Percentiles rank a stretch among this genome's conserved stretches.
Conservation (phyloP, 768 basidiomycete species). For the Pleurotus pulmonarius region DNA sequence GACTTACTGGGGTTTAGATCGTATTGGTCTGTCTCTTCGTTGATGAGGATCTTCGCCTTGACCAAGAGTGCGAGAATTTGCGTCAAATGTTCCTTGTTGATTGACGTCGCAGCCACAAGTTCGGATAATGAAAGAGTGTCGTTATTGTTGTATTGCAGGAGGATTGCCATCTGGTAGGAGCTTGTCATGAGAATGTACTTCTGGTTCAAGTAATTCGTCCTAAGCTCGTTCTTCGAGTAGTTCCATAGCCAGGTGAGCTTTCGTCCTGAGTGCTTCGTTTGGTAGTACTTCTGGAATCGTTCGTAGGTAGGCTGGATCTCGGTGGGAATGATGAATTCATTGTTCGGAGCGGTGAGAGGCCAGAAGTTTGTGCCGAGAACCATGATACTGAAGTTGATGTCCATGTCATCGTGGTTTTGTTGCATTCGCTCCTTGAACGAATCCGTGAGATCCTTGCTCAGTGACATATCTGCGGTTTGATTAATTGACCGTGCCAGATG, state of each 20-base stretch:
- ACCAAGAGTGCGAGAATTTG: constrained; percentile 69
- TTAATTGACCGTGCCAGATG: neutral
- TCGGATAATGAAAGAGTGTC: constrained; percentile 85
- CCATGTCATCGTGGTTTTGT: constrained; percentile 79
- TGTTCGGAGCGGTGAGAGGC: constrained; percentile 81
- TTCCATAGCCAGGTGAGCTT: constrained; percentile 99
- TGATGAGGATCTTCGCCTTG: constrained; percentile 86
- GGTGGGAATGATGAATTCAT: constrained; percentile 85
- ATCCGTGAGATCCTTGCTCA: constrained; percentile 94
- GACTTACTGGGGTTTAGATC: constrained; percentile 77
- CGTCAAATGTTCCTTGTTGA: constrained; percentile 75
- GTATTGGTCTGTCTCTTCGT: constrained; percentile 86
- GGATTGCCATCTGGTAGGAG: constrained; percentile 92
- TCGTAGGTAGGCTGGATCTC: constrained; percentile 88
- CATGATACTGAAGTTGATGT: constrained; percentile 89
- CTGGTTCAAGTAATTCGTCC: constrained; percentile 88
- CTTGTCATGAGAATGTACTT: constrained; percentile 97
- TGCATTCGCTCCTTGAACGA: constrained; percentile 93
- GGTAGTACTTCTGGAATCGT: constrained; percentile 90
- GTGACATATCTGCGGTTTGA: constrained; percentile 69
- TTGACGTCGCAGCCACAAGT: constrained; percentile 71
- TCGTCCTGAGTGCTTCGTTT: constrained; percentile 89
- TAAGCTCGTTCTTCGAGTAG: constrained; percentile 93
- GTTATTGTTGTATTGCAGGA: constrained; percentile 89
- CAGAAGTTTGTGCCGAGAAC: constrained; percentile 96